phyloP scores from a whole-genome alignment of 2,329 filamentous ascomycete genomes.

The Aureobasidium namibiae region DNA sequence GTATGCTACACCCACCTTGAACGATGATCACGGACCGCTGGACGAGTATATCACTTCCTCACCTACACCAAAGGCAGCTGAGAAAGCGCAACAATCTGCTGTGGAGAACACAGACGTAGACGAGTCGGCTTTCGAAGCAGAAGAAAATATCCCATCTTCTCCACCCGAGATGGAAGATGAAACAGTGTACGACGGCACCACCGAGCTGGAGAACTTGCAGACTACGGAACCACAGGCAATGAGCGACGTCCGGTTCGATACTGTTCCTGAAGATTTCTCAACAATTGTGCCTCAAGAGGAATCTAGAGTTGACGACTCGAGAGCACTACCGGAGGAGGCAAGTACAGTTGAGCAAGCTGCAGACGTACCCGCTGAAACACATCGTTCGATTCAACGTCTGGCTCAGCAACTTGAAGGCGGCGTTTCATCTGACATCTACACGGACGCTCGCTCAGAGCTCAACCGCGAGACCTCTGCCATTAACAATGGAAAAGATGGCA shows the following conservation, averaged over 20 bases:
- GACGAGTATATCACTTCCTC: conserved; percentile 44
- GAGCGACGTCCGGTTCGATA: background rate
- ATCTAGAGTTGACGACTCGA: background rate
- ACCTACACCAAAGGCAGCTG: conserved; percentile 39
- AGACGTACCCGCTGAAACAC: background rate
- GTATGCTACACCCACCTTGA: conserved; percentile 35
- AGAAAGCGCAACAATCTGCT: conserved; percentile 14
- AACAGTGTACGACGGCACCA: conserved; percentile 3
- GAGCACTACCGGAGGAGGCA: background rate
- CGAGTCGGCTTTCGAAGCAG: conserved; percentile 4
- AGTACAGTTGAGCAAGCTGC: background rate
- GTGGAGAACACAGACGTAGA: background rate
- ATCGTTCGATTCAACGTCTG: background rate
- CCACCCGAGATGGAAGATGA: conserved; percentile 13
- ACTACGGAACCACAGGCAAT: background rate
- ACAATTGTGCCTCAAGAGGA: background rate
- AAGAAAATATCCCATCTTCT: conserved; percentile 16
- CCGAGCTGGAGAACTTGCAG: background rate
- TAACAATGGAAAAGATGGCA: no score
- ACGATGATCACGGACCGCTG: conserved; percentile 29
- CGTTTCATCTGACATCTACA: background rate
- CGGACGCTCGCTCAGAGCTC: background rate
- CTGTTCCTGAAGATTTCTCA: background rate
- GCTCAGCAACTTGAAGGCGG: background rate
- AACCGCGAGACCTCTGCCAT: background rate